Conservation (phyloP, 371 early-diverging fungal species). For the Polyrhizophydium stewartii region DNA sequence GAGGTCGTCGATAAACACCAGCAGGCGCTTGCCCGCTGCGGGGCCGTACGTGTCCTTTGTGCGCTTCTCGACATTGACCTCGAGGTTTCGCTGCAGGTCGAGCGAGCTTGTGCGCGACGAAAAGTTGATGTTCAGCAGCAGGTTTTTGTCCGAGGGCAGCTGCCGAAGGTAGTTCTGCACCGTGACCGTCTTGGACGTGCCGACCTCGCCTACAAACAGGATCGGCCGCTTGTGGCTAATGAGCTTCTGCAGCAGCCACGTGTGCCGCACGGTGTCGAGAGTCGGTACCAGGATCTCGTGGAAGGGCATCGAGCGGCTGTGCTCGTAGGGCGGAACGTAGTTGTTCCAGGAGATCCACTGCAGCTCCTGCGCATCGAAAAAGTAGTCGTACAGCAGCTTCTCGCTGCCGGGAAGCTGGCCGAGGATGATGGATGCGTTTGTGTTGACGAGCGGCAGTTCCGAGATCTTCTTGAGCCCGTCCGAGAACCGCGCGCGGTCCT, state of each 20-base stretch:
- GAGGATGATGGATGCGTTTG: constrained; percentile 29
- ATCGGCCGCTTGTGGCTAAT: constrained; percentile 42
- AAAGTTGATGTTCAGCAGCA: constrained; percentile 50
- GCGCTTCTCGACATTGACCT: constrained; percentile 55
- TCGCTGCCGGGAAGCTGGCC: constrained; percentile 56
- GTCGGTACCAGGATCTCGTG: constrained; percentile 57
- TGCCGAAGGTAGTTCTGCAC: constrained; percentile 44
- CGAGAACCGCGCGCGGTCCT: constrained; percentile 47
- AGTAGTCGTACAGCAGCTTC: constrained; percentile 48
- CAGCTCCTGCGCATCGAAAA: constrained; percentile 40
- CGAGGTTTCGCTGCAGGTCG: constrained; percentile 53
- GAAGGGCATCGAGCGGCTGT: constrained; percentile 37
- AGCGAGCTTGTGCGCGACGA: constrained; percentile 50
- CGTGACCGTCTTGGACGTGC: constrained; percentile 57
- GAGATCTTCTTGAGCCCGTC: constrained; percentile 52
- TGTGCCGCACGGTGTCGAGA: constrained; percentile 52
- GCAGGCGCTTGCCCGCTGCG: constrained; percentile 43
- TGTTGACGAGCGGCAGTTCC: constrained; percentile 44
- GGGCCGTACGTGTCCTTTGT: constrained; percentile 62
- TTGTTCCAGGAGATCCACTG: constrained; percentile 50
- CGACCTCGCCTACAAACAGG: constrained; percentile 50
- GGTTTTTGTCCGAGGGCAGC: constrained; percentile 43
- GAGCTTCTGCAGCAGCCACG: constrained; percentile 51
- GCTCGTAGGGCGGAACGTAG: constrained; percentile 50
- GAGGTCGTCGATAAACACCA: constrained; percentile 55